Conservation (phyloP, 495 filamentous ascomycete genomes). For the Lasiosphaeria ovina region DNA sequence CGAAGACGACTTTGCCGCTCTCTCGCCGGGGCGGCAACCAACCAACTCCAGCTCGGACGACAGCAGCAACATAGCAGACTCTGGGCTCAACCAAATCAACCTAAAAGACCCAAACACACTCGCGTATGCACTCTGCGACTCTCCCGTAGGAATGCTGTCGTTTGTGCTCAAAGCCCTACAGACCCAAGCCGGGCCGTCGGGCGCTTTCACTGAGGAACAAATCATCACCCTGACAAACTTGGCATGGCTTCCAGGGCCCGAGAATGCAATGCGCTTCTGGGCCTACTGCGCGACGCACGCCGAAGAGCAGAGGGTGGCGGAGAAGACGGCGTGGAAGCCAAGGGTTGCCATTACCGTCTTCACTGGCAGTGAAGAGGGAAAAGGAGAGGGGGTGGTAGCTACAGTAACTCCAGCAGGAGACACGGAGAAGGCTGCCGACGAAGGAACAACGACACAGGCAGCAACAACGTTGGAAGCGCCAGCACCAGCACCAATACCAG, state of each 20-base stretch:
- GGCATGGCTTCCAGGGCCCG: constrained; percentile 51
- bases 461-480: neutral
- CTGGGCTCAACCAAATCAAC: neutral
- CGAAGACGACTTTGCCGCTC: constrained; percentile 35
- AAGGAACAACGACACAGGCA: neutral
- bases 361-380: constrained; percentile 24
- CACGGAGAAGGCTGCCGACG: neutral
- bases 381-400: neutral
- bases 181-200: neutral
- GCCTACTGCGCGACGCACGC: constrained; percentile 33
- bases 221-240: constrained; percentile 46
- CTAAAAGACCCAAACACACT: constrained; percentile 46
- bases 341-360: constrained; percentile 48
- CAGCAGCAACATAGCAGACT: neutral
- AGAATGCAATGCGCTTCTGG: constrained; percentile 47
- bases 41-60: neutral
- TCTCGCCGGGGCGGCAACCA: neutral
- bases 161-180: constrained; percentile 41
- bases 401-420: neutral
- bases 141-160: constrained; percentile 49
- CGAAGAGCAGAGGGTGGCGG: constrained; percentile 21
- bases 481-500: neutral
- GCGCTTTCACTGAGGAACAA: constrained; percentile 33
- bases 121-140: constrained; percentile 53
- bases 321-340: constrained; percentile 6